Percentiles rank a stretch among this genome's conserved stretches.
phyloP scores from a whole-genome alignment of 73 alveolate species.

The Paramecium sonneborni region DNA sequence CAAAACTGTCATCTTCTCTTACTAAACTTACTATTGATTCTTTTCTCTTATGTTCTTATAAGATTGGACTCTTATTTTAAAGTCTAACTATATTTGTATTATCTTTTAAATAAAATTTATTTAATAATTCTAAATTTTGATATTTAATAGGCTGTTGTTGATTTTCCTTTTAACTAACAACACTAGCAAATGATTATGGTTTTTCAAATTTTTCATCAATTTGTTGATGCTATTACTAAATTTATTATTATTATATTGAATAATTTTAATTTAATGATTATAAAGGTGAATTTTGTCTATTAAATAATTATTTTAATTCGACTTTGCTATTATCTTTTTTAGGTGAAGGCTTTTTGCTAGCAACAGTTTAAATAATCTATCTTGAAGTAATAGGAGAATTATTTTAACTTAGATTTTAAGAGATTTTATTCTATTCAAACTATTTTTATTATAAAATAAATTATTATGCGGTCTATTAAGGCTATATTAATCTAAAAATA shows the following conservation, averaged over 20 bases:
- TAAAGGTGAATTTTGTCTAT: constrained; percentile 14
- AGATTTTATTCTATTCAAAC: not conserved
- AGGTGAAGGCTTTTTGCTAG: constrained; percentile 23
- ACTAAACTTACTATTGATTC: not conserved
- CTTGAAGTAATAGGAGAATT: constrained; percentile 46
- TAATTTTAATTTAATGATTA: constrained; percentile 1
- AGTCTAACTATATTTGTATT: not conserved
- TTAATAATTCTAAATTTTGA: not conserved
- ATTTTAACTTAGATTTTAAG: constrained; percentile 13
- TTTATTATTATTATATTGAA: not conserved
- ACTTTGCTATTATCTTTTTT: not conserved
- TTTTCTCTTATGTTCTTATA: not conserved
- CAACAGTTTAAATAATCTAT: not conserved
- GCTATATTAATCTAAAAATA: not conserved
- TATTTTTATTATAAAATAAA: not conserved
- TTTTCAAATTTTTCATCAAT: not conserved
- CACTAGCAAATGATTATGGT: constrained; percentile 6
- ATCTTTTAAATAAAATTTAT: not conserved
- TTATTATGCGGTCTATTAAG: not conserved
- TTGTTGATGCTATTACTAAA: not conserved
- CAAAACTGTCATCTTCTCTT: constrained; percentile 52
- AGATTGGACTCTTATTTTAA: constrained; percentile 14
- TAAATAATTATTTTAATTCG: not conserved
- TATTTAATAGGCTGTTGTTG: not conserved
- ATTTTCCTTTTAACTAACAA: not conserved